Base-by-base conservation (phyloP, 129 eudicot genomes). In the Flaveria robusta region DNA sequence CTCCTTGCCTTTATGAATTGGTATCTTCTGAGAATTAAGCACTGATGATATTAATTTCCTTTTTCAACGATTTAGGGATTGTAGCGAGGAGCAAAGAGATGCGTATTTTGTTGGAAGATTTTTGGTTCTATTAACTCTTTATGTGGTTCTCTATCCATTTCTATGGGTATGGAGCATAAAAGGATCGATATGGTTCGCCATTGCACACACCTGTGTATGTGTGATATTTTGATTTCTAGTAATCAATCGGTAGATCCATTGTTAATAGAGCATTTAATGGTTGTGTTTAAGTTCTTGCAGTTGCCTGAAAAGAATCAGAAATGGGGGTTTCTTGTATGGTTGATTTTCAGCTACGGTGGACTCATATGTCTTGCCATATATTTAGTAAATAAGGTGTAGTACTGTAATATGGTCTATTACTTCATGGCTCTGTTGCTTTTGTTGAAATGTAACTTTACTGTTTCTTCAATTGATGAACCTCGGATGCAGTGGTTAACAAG, bases 271-370 rank as follows among this genome's bases (percentile, higher is more conserved):
- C 47, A 9, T 55, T 54, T 69, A 71, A 66, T 74, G 26, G 43
- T 68, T 26, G 26, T 82, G 34, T 59, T 14, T 8, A 24, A 81
- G 54, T 65, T 39, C 52, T 80, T 88, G 81, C 89, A 95, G 99
- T 80, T 95, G 87, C 97, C 99, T 39, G 96, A 89, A 85, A 92
- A 89, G 60, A 94, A 96, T 66, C 99, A 95, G 86, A 95, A 91
- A 71, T 95, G 97, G 92, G 99, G 99, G 7, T 95, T 95, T 82
- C 88, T 95, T 76, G 89, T 95, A 72, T 95, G 99, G 99, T 86
- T 95, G 82, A 86, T 95, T 49, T 95, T 95, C 85, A 95, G 97
- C 86, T 95, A 89, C 60, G 88, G 92, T 75, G 99, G 97, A 75
- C 99, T 95, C 74, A 9, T 77, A 23, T 89, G 96, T 85, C 87